These are phyloP conservation scores for Heritiera fomes DNA, from an alignment of 345 rosid genomes.

Conservation along the genomic window DNA sequence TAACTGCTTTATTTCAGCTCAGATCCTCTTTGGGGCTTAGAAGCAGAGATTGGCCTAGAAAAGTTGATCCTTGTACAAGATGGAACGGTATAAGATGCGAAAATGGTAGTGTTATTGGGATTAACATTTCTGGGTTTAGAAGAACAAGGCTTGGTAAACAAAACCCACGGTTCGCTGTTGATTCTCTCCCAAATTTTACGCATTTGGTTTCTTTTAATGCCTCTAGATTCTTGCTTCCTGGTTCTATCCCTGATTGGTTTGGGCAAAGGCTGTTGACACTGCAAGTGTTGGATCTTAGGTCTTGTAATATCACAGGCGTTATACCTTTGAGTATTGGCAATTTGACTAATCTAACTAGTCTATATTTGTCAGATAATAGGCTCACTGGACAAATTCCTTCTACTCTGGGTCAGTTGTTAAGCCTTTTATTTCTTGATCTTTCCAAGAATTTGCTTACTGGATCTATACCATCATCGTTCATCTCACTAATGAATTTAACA, in stretches of 20 bases:
- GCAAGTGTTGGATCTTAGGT: constrained; percentile 84
- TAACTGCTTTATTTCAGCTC: constrained; percentile 64
- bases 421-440: constrained; percentile 65
- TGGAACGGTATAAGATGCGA: constrained; percentile 77
- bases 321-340: constrained; percentile 71
- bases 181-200: constrained; percentile 69
- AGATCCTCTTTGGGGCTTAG: constrained; percentile 90
- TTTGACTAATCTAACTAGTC: constrained; percentile 58
- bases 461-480: constrained; percentile 64
- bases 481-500: constrained; percentile 52
- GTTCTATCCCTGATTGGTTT: constrained; percentile 76
- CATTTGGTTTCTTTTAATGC: constrained; percentile 70
- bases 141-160: constrained; percentile 76
- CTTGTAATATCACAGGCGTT: constrained; percentile 58
- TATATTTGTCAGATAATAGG: constrained; percentile 62
- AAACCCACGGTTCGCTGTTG: constrained; percentile 77
- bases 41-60: constrained; percentile 88
- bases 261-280: constrained; percentile 56
- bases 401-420: constrained; percentile 54
- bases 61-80: constrained; percentile 67
- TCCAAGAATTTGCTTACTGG: constrained; percentile 66
- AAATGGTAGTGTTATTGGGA: constrained; percentile 63
- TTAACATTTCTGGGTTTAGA: constrained; percentile 81
- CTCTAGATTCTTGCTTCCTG: constrained; percentile 73
- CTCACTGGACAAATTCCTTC: constrained; percentile 63